These are phyloP conservation scores for Harringtonia lauricola DNA, from an alignment of 2,329 filamentous ascomycete species.

Conservation along the genomic window DNA sequence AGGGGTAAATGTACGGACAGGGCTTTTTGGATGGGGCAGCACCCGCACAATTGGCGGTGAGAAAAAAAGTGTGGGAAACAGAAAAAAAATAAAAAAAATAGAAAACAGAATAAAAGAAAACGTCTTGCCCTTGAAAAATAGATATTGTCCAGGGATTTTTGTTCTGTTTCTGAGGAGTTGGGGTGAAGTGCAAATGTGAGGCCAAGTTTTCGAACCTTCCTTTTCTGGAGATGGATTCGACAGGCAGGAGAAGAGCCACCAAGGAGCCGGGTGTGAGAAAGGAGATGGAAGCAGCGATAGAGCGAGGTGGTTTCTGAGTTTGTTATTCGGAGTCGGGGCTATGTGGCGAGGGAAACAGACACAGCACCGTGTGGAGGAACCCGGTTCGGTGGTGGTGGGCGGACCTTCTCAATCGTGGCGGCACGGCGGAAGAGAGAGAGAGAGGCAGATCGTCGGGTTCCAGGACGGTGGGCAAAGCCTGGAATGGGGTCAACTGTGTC, in stretches of 20 bases:
- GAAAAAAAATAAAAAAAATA: slow-evolving; percentile 8
- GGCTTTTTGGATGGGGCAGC: slow-evolving; percentile 1
- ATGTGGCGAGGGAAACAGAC: too few species aligned
- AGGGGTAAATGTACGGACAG: slow-evolving; percentile 16
- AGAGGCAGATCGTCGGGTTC: slow-evolving; percentile 9
- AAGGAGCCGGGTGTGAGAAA: too few species aligned
- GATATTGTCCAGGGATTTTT: too few species aligned
- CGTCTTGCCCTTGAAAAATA: too few species aligned
- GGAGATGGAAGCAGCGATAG: not conserved
- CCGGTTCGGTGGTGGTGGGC: too few species aligned
- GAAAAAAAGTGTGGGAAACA: slow-evolving; percentile 3
- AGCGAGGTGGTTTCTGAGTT: not conserved
- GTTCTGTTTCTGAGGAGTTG: too few species aligned
- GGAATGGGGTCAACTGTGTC: slow-evolving; percentile 52
- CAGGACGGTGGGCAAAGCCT: slow-evolving; percentile 38
- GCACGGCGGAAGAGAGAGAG: slow-evolving; percentile 4
- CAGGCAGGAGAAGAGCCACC: too few species aligned
- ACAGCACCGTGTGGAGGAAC: too few species aligned
- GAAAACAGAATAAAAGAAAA: not conserved
- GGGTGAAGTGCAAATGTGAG: too few species aligned
- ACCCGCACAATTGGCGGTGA: slow-evolving; percentile 25
- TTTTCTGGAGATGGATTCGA: too few species aligned
- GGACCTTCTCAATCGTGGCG: not conserved
- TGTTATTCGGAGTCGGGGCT: not conserved
- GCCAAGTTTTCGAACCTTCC: too few species aligned